phyloP scores from a whole-genome alignment of 352 stramenopile genomes.

The Phytopythium ostracodes region DNA sequence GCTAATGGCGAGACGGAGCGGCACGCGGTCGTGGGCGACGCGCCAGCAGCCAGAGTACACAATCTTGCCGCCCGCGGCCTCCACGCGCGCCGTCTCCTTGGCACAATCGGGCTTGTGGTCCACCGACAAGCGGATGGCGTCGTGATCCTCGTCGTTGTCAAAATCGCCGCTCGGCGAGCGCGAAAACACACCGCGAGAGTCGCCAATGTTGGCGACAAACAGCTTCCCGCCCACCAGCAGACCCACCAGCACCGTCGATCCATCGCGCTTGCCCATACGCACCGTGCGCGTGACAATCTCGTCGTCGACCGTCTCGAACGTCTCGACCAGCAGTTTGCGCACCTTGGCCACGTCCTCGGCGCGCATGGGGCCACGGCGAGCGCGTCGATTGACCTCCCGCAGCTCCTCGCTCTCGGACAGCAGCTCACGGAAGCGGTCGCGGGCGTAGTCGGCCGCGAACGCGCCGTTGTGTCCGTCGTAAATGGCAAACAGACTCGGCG shows the following conservation, averaged over 20 bases:
- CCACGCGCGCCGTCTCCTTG: slow-evolving; percentile 53
- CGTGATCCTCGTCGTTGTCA: slow-evolving; percentile 16
- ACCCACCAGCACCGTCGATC: slow-evolving; percentile 69
- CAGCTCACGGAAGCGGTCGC: slow-evolving; percentile 53
- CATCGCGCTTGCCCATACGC: slow-evolving; percentile 63
- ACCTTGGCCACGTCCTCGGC: slow-evolving; percentile 48
- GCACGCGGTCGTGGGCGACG: slow-evolving; percentile 71
- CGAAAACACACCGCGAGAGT: slow-evolving; percentile 60
- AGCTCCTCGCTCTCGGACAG: slow-evolving; percentile 45
- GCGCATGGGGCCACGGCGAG: slow-evolving; percentile 22
- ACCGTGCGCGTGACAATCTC: slow-evolving; percentile 71
- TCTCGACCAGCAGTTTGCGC: slow-evolving; percentile 41
- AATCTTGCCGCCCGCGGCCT: slow-evolving; percentile 68
- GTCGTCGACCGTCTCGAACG: slow-evolving; percentile 62
- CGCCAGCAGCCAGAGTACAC: slow-evolving; percentile 83
- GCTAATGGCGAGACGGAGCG: slow-evolving; percentile 69
- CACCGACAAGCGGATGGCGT: slow-evolving; percentile 56
- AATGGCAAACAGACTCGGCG: slow-evolving; percentile 54
- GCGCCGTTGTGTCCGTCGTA: slow-evolving; percentile 79
- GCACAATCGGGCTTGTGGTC: slow-evolving; percentile 76
- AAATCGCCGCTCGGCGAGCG: slow-evolving; percentile 12
- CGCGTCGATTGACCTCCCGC: slow-evolving; percentile 37
- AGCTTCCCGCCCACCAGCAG: slow-evolving; percentile 66
- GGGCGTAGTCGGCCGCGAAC: slow-evolving; percentile 61
- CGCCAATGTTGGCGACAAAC: slow-evolving; percentile 77